Base-by-base conservation (phyloP, 2,329 filamentous ascomycete genomes). In the Ophiostoma perfectum region DNA sequence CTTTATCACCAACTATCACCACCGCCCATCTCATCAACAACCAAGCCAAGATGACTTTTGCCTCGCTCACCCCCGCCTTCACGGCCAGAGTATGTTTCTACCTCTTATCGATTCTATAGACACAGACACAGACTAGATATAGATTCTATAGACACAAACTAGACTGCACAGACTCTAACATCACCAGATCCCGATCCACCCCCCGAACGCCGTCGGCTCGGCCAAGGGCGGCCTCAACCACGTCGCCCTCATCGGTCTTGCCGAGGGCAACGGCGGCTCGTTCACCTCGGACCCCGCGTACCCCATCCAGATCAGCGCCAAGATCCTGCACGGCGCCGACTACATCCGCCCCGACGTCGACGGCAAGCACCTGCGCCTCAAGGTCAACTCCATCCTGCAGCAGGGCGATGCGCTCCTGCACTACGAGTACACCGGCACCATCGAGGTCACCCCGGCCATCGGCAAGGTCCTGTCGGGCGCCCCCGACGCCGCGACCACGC, bases 1-100 rank as follows among this genome's bases (percentile, higher is more conserved):
- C 27, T 27, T 27, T 27, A 27, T 27, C 16, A 58, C n/a, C 2
- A 27, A 58, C 16, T 7, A 38, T 4, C 41, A 67, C 47, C 45
- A 58, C 60, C 49, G 39, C 9, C 52, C 27, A 27, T 27, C 27
- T 27, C 27, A 27, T 27, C 27, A 27, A 27, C 27, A 27, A 27
- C 27, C 27, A 27, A 27, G 4, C 55, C 44, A 69, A 52, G 71
- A 79, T 79, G 77, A 72, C 77, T 70, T 80, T 79, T 69, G 75
- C 78, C 68, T 79, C 76, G 70, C 77, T 80, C 67, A 76, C 78
- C 67, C 79, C 79, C 4, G 79, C 79, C 71, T 80, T 80, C 70
- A 79, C 77, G 64, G 74, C 75, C 58, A 73, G 74, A 55, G 78
- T 78, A 72, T 65, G 72, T 70, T 18, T 7, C 14, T 18, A 3